Evolutionary conservation across 495 filamentous ascomycete genomes (phyloP).

Genomic region (Penicillium pulvis): DNA sequence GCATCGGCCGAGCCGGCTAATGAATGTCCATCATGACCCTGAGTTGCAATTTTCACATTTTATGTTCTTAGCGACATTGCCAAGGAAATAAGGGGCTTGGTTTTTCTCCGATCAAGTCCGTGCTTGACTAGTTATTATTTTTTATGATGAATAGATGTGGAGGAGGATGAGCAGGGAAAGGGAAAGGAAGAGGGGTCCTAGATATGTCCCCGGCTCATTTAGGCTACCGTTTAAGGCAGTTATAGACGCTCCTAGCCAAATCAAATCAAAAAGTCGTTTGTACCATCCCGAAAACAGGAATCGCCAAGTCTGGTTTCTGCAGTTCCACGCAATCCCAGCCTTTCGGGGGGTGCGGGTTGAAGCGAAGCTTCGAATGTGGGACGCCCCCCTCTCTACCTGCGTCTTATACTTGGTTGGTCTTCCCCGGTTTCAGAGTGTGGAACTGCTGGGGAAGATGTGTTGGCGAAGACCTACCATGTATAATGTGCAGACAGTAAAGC

Average conservation of each 20-base stretch:
- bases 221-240: not conserved
- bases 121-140: slow-evolving; percentile 13
- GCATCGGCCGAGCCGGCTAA: slow-evolving; percentile 3
- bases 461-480: too few relatives aligned
- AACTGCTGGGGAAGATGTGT: not conserved
- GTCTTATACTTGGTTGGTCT: not conserved
- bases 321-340: slow-evolving; percentile 21
- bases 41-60: too few relatives aligned
- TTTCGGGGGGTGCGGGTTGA: slow-evolving; percentile 8
- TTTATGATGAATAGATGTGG: not conserved
- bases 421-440: not conserved
- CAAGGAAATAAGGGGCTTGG: slow-evolving; percentile 6
- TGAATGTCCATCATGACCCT: not conserved
- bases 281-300: not conserved
- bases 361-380: slow-evolving; percentile 16
- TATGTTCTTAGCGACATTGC: not conserved
- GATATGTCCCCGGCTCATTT: not conserved
- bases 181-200: not conserved
- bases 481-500: too few relatives aligned
- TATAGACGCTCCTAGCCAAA: not conserved
- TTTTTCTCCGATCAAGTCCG: slow-evolving; percentile 9
- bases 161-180: not conserved
- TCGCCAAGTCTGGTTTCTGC: not conserved
- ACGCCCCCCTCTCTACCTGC: not conserved
- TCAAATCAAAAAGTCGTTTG: not conserved